phyloP scores from a whole-genome alignment of 1,284 basidiomycete species.

The Sanghuangporus baumii region DNA sequence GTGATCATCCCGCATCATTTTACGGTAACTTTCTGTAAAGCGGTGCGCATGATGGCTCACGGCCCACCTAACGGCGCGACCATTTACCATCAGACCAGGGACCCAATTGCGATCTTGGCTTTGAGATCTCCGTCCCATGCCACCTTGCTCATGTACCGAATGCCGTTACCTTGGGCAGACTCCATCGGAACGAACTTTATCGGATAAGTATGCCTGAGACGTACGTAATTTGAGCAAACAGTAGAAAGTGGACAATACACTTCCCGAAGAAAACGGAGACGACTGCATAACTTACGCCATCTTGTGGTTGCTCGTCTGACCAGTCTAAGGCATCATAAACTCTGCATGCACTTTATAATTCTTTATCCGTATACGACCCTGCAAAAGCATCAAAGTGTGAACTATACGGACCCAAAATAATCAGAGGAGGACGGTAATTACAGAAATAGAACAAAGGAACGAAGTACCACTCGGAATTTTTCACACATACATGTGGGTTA shows the following conservation, averaged over 20 bases:
- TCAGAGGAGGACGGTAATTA: too few relatives aligned
- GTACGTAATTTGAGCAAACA: neutral
- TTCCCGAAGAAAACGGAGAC: neutral
- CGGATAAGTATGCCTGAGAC: neutral
- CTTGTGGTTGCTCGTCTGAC: too few relatives aligned
- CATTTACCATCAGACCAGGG: neutral
- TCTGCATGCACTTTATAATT: too few relatives aligned
- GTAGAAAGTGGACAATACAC: neutral
- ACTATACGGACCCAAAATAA: neutral
- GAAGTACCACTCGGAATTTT: neutral
- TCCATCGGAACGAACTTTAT: neutral
- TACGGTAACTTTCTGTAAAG: conserved; percentile 1
- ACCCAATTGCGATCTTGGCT: neutral
- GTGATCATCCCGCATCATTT: neutral
- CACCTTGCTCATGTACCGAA: neutral
- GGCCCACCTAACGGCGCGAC: neutral
- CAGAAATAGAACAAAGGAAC: neutral
- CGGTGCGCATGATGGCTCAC: neutral
- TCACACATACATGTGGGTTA: conserved; percentile 2
- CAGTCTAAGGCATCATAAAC: too few relatives aligned
- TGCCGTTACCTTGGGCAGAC: neutral
- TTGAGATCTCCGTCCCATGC: neutral
- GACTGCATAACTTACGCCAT: neutral
- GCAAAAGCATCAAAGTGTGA: neutral
- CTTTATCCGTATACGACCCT: too few relatives aligned